Evolutionary conservation across 345 rosid genomes (phyloP).

Genomic region (Diplotaxis tenuifolia): DNA sequence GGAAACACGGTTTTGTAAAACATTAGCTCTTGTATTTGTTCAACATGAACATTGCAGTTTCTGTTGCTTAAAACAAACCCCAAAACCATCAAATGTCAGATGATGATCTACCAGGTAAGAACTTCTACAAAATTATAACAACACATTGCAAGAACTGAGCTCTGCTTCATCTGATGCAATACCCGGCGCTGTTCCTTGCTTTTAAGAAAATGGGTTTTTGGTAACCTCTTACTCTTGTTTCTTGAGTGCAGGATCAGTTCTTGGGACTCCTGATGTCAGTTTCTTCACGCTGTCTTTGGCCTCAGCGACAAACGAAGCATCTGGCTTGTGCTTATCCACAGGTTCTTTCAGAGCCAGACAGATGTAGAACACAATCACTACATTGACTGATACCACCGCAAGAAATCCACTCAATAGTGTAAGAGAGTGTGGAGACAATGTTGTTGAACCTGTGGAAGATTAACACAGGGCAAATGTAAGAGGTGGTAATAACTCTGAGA

Average conservation of each 20-base stretch:
- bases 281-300: constrained; percentile 73
- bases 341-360: constrained; percentile 89
- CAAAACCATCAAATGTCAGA: constrained; percentile 14
- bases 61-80: constrained; percentile 1
- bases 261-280: constrained; percentile 36
- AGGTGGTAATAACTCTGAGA: not conserved
- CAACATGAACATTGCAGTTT: constrained; percentile 9
- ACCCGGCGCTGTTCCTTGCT: not conserved
- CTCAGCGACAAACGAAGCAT: constrained; percentile 65
- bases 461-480: constrained; percentile 2
- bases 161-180: constrained; percentile 16
- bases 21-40: not conserved
- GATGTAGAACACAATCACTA: constrained; percentile 83
- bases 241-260: constrained; percentile 43
- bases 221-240: constrained; percentile 44
- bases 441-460: constrained; percentile 55
- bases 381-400: constrained; percentile 85
- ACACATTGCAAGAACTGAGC: constrained; percentile 4
- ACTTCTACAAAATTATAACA: constrained; percentile 14
- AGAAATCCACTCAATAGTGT: constrained; percentile 81
- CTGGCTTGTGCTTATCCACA: constrained; percentile 75
- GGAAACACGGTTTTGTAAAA: not conserved
- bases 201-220: not conserved
- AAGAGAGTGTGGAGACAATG: constrained; percentile 60
- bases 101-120: not conserved